Evolutionary conservation across 257 asterid genomes (phyloP).

Genomic region (Solanum sitiens): DNA sequence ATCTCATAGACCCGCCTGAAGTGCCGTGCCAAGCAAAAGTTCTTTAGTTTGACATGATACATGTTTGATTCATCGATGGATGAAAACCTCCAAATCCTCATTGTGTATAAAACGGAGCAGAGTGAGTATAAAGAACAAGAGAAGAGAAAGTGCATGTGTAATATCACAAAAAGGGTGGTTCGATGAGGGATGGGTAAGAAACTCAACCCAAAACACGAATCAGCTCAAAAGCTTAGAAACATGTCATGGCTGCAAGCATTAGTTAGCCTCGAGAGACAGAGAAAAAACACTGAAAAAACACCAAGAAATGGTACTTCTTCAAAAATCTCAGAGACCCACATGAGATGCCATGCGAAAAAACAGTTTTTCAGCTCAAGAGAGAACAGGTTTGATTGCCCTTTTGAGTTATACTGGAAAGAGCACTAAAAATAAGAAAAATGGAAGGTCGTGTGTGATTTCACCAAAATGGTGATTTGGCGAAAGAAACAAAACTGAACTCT

Average conservation of each 20-base stretch:
- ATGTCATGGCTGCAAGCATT: neutral
- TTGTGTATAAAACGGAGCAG: no score
- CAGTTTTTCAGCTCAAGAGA: neutral
- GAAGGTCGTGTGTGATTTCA: neutral
- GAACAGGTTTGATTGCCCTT: neutral
- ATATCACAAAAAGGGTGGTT: neutral
- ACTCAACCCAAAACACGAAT: no score
- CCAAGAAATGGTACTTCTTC: neutral
- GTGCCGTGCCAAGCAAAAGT: no score
- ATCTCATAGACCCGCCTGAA: no score
- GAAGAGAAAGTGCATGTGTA: neutral
- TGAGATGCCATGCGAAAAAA: neutral
- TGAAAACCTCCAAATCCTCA: no score
- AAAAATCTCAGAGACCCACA: neutral
- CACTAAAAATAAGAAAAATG: neutral
- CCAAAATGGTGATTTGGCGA: neutral
- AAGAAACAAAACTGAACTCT: neutral
- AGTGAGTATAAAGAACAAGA: no score
- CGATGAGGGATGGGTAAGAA: neutral
- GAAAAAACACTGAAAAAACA: neutral
- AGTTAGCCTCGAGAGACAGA: neutral
- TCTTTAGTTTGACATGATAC: no score
- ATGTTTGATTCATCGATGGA: no score
- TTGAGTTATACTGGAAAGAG: neutral
- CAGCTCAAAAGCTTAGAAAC: neutral